Base-by-base conservation (phyloP, 306 rosid genomes). In the Lotus japonicus region DNA sequence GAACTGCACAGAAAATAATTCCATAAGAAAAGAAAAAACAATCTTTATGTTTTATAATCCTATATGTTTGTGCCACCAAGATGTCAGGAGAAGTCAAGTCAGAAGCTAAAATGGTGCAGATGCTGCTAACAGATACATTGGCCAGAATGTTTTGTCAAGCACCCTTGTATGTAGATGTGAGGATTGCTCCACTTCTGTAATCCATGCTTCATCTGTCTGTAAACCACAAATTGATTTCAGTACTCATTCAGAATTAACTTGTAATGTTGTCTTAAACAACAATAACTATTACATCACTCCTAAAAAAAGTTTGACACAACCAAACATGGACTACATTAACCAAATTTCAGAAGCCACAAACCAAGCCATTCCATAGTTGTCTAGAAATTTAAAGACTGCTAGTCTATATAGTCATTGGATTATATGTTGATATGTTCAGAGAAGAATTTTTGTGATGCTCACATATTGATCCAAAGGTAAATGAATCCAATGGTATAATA, bases 131-230 rank as follows among this genome's bases (percentile, higher is more conserved):
- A 53, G 14, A 50, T 54, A 3, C 66, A 70, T 26, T 38, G 50
- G 38, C 68, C 58, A 11, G 7, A 53, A 31, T 68, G 45, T 15
- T 65, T 62, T 49, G 57, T 56, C 18, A 38, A 59, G 46, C 68
- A 79, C 58, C 69, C 70, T 45, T 59, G 26, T 33, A 51, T 59
- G 26, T 33, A 51, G n/a, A 19, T 36, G 36, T 56, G 17, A 57
- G 28, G 59, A 46, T 33, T 64, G 17, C 73, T 57, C 63, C 62
- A 62, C 18, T 74, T 39, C 31, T 58, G 42, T 41, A 70, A 74
- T 50, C 58, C 51, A 28, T 59, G 64, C 38, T 0, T 74, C 82
- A 79, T 50, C 53, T 66, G 38, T 84, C 89, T 87, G 88, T 39
- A 63, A 75, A 79, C 10, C 56, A 67, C 23, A 72, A 52, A 55